phyloP scores from a whole-genome alignment of 177 flowering plant species.

The Vitis hybrid region DNA sequence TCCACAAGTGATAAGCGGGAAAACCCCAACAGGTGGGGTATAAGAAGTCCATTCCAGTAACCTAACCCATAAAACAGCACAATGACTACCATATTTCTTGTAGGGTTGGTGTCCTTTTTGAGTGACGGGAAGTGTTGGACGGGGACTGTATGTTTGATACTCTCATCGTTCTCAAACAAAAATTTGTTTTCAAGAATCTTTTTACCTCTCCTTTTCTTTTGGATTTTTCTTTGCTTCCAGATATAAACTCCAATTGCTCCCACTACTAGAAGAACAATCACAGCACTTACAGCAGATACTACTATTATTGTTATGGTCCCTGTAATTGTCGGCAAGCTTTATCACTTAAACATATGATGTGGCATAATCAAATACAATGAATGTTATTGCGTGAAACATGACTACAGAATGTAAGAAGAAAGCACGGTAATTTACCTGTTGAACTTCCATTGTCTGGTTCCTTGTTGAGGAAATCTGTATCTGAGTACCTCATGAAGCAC shows the following conservation, averaged over 20 bases:
- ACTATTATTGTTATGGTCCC: constrained; percentile 42
- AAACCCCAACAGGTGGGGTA: too few species aligned
- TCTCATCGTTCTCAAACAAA: not conserved
- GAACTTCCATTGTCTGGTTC: constrained; percentile 27
- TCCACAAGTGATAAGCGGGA: too few species aligned
- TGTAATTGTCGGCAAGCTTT: constrained; percentile 30
- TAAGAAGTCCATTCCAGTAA: too few species aligned
- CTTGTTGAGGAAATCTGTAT: constrained; percentile 62
- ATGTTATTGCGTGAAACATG: not conserved
- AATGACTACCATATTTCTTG: too few species aligned
- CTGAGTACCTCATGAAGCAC: constrained; percentile 87
- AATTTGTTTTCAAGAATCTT: not conserved
- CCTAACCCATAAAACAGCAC: too few species aligned
- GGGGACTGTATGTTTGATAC: not conserved
- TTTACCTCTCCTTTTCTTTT: constrained; percentile 69
- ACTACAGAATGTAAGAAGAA: not conserved
- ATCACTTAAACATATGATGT: not conserved
- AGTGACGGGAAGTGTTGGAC: too few species aligned
- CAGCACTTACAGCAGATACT: constrained; percentile 52
- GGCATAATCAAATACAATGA: not conserved
- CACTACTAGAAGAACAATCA: constrained; percentile 40
- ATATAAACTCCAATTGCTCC: constrained; percentile 41
- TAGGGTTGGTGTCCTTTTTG: too few species aligned
- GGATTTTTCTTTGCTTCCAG: constrained; percentile 51
- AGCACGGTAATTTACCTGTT: constrained; percentile 33